Percentiles rank a stretch among this genome's conserved stretches.
Evolutionary conservation across 129 eudicot genomes (phyloP).

Genomic region (Saussurea involucrata): DNA sequence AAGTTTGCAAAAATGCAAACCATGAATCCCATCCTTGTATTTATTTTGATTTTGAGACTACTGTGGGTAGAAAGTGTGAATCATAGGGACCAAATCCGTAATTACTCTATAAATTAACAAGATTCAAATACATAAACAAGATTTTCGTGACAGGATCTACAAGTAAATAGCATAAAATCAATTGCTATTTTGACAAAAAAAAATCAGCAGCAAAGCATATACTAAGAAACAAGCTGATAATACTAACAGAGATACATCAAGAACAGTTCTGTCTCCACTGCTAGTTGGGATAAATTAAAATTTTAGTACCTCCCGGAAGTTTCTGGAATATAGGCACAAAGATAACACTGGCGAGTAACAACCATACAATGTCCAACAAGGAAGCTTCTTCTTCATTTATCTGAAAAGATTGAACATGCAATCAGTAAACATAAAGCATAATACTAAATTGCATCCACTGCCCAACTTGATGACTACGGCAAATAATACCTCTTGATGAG

Average conservation of each 20-base stretch:
- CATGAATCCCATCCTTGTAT: no score
- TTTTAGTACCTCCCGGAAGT: constrained; percentile 88
- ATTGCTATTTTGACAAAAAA: constrained; percentile 13
- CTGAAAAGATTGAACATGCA: constrained; percentile 35
- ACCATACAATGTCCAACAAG: constrained; percentile 85
- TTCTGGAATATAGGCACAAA: constrained; percentile 97
- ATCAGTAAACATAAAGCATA: constrained; percentile 11
- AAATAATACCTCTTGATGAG: constrained; percentile 83
- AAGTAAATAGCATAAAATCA: constrained; percentile 3
- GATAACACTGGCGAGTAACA: constrained; percentile 95
- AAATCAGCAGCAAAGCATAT: constrained; percentile 1
- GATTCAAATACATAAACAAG: constrained; percentile 9
- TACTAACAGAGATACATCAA: constrained; percentile 13
- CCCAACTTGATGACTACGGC: not conserved
- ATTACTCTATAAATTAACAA: not conserved
- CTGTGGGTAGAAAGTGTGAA: no score
- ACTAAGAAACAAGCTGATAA: constrained; percentile 3
- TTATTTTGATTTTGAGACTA: no score
- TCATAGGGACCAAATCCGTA: no score
- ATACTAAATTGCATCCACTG: constrained; percentile 7
- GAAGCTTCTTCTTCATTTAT: constrained; percentile 98
- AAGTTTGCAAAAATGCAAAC: no score
- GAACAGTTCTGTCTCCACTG: constrained; percentile 2
- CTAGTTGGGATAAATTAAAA: constrained; percentile 21
- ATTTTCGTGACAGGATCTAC: not conserved